Evolutionary conservation across 2,329 filamentous ascomycete genomes (phyloP).

Genomic region (Claviceps fusiformis): DNA sequence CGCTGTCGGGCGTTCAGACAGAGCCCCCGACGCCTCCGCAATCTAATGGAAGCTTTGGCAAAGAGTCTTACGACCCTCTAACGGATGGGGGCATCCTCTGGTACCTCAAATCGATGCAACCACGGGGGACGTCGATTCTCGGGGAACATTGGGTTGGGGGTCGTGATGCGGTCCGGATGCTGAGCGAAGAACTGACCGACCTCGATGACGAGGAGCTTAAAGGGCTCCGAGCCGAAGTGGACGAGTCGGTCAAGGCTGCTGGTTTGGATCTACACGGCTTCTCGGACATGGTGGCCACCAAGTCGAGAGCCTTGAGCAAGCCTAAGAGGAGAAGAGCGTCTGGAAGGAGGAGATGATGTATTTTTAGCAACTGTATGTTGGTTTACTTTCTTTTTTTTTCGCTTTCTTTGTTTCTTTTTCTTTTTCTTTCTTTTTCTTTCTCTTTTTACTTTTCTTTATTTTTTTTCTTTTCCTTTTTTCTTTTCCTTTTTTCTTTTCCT

Average conservation of each 20-base stretch:
- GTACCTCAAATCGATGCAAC: slow-evolving; percentile 75
- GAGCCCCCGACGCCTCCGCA: slow-evolving; percentile 54
- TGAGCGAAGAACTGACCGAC: slow-evolving; percentile 82
- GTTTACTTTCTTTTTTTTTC: neutral
- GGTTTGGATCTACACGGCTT: slow-evolving; percentile 11
- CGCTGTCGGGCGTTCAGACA: slow-evolving; percentile 14
- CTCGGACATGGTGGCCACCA: slow-evolving; percentile 9
- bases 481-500: neutral
- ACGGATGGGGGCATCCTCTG: slow-evolving; percentile 70
- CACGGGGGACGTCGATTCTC: slow-evolving; percentile 63
- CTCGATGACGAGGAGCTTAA: slow-evolving; percentile 83
- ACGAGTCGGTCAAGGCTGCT: slow-evolving; percentile 23
- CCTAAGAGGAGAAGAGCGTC: slow-evolving; percentile 22
- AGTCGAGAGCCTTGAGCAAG: slow-evolving; percentile 16
- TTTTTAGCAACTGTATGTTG: neutral
- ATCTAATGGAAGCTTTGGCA: slow-evolving; percentile 43
- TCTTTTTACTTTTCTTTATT: neutral
- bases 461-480: too few relatives aligned
- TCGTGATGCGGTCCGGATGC: slow-evolving; percentile 48
- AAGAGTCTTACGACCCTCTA: slow-evolving; percentile 38
- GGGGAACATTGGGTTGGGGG: slow-evolving; percentile 54
- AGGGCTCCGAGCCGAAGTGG: slow-evolving; percentile 46
- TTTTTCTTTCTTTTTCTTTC: neutral
- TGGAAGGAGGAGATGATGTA: slow-evolving; percentile 19
- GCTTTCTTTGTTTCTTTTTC: neutral